Base-by-base conservation (phyloP, 2,329 filamentous ascomycete species). In the Metarhizium album region DNA sequence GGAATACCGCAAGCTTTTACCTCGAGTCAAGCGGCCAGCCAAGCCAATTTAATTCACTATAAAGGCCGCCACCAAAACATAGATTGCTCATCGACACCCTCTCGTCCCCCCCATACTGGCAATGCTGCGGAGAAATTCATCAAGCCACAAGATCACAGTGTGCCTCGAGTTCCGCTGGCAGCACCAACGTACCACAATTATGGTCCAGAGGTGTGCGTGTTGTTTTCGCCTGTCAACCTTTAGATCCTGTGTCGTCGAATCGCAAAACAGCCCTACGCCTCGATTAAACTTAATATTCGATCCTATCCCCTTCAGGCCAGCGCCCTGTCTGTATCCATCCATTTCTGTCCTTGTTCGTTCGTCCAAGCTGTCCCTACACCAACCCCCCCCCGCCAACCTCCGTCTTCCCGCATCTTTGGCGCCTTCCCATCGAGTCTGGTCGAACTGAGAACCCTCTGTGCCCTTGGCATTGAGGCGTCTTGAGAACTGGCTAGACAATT, bases 221-320 rank as follows among this genome's bases (percentile, higher is more conserved):
- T n/a, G 49, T 37, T 33, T 45, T 45, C 31, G 46, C 31, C 42
- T 35, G 43, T 45, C 45, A 47, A 51, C 20, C 38, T 35, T 43
- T 23, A 22, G 40, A 43, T 43, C 40, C 40, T 24, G 24, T 9
- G 33, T 43, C 43, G 43, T 35, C 47, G 47, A 49, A 49, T 49
- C 52, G 29, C 37, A 51, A 27, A 33, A 27, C 48, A 47, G 46
- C 46, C 52, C 22, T 45, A 51, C 42, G 49, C 42, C 49, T 47
- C 47, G 43, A 18, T 24, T 8, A 53, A 54, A 54, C 49, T 54
- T 42, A 49, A 54, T 52, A 42, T 42, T 43, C n/a, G 33, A 47
- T 23, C 46, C 47, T 49, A 49, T 52, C 52, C 52, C 50, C 20
- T 54, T 54, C 46, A 47, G 49, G 52, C 31, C 29, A 29, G 40